These are phyloP conservation scores for Hypoxylon sp. DNA, from an alignment of 2,329 filamentous ascomycete species.

Conservation along the genomic window DNA sequence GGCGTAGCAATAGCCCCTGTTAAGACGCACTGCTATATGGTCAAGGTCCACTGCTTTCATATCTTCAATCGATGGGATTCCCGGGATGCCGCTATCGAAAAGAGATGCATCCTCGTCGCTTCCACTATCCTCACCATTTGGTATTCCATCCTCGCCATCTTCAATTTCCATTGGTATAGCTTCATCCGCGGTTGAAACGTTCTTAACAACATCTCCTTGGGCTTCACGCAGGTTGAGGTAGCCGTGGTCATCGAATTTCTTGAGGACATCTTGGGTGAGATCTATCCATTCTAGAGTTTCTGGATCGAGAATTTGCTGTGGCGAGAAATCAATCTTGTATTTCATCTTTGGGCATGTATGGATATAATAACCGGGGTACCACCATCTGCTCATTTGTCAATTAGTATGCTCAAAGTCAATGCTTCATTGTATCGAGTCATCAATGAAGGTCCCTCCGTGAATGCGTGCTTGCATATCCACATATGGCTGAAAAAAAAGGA, in stretches of 20 bases:
- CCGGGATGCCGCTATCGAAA: constrained; percentile 74
- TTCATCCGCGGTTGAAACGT: not conserved
- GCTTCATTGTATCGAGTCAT: not conserved
- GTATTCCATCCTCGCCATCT: constrained; percentile 17
- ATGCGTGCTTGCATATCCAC: not conserved
- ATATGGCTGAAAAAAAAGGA: not conserved
- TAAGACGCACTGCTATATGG: constrained; percentile 66
- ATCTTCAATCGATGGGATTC: constrained; percentile 68
- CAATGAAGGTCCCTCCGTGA: not conserved
- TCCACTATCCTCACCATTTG: constrained; percentile 30
- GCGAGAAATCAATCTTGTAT: constrained; percentile 84
- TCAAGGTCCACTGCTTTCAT: constrained; percentile 70
- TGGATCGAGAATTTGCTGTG: constrained; percentile 80
- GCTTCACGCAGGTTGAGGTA: constrained; percentile 65
- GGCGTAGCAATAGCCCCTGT: constrained; percentile 44
- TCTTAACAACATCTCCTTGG: constrained; percentile 25
- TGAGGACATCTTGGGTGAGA: constrained; percentile 65
- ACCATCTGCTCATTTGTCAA: constrained; percentile 62
- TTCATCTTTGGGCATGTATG: constrained; percentile 85
- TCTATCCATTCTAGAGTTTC: constrained; percentile 72
- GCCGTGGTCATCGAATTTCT: constrained; percentile 65
- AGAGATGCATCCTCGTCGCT: constrained; percentile 54
- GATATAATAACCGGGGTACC: constrained; percentile 87
- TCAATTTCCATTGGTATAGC: constrained; percentile 20
- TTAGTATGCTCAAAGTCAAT: not conserved